A percentile compares a stretch with the other conserved stretches of the same genome.
Conservation (phyloP, 768 basidiomycete species). For the Neoboletus subvelutipes region DNA sequence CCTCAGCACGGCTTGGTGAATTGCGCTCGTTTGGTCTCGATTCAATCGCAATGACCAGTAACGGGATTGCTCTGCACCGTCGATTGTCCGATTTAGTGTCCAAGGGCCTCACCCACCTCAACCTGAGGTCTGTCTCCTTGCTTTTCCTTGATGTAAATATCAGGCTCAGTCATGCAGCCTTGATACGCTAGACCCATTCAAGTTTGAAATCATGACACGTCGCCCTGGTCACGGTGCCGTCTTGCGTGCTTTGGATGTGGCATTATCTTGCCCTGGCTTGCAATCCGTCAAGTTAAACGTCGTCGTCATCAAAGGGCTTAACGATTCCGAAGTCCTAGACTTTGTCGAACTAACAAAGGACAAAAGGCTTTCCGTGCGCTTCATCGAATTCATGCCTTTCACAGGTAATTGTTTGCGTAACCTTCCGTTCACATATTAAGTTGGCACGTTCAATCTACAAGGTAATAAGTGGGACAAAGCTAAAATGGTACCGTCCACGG, state of each 20-base stretch:
- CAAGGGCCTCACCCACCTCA: constrained; percentile 77
- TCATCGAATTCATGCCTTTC: constrained; percentile 96
- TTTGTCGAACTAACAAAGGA: constrained; percentile 77
- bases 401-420: constrained; percentile 49
- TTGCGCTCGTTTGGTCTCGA: constrained; percentile 61
- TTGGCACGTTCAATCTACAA: constrained; percentile 26
- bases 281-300: constrained; percentile 78
- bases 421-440: constrained; percentile 5
- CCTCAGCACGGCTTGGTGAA: constrained; percentile 56
- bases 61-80: constrained; percentile 75
- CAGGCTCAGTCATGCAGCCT: constrained; percentile 45
- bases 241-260: constrained; percentile 60
- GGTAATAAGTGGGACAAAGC: constrained; percentile 83
- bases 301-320: constrained; percentile 78
- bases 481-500: constrained; percentile 79
- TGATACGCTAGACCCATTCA: constrained; percentile 83
- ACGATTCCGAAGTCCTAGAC: constrained; percentile 75
- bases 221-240: constrained; percentile 77
- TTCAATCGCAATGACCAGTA: constrained; percentile 85
- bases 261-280: constrained; percentile 51
- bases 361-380: constrained; percentile 65
- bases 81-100: constrained; percentile 64
- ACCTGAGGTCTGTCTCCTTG: constrained; percentile 50
- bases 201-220: constrained; percentile 85
- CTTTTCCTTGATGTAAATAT: background rate